A percentile compares a stretch with the other conserved stretches of the same genome.
phyloP scores from a whole-genome alignment of 495 filamentous ascomycete genomes.

The Evernia prunastri region DNA sequence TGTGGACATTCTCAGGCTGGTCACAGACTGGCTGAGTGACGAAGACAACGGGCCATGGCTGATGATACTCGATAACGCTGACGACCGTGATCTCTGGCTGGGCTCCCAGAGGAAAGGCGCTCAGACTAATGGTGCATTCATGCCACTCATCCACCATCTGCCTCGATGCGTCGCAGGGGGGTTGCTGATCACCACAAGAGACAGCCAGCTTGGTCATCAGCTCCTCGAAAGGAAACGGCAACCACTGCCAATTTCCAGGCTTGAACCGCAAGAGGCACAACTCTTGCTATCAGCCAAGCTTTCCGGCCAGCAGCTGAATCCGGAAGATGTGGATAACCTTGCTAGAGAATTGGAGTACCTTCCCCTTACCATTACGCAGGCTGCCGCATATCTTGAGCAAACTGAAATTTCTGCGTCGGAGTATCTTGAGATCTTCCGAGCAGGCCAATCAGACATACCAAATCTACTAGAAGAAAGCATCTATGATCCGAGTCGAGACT shows the following conservation, averaged over 20 bases:
- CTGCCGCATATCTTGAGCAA: slow-evolving; percentile 27
- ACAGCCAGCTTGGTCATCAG: slow-evolving; percentile 21
- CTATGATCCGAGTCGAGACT: slow-evolving; percentile 30
- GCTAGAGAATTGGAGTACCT: slow-evolving; percentile 24
- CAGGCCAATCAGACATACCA: slow-evolving; percentile 18
- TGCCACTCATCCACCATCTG: slow-evolving; percentile 27
- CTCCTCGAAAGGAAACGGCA: slow-evolving; percentile 16
- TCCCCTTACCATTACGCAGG: slow-evolving; percentile 31
- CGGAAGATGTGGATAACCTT: slow-evolving; percentile 16
- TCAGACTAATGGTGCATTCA: background rate
- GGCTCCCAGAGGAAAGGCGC: background rate
- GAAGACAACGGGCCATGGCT: slow-evolving; percentile 39
- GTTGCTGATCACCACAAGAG: slow-evolving; percentile 31
- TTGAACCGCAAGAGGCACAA: slow-evolving; percentile 17
- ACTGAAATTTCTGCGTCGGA: slow-evolving; percentile 23
- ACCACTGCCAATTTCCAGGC: slow-evolving; percentile 15
- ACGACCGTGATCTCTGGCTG: slow-evolving; percentile 37
- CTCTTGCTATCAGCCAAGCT: slow-evolving; percentile 15
- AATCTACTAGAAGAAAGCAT: slow-evolving; percentile 21
- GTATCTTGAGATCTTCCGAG: slow-evolving; percentile 23
- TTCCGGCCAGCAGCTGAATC: slow-evolving; percentile 3
- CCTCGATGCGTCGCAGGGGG: slow-evolving; percentile 25
- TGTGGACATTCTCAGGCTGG: slow-evolving; percentile 33
- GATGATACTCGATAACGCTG: slow-evolving; percentile 49
- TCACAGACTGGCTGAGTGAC: slow-evolving; percentile 36